phyloP scores from a whole-genome alignment of 2,329 filamentous ascomycete species.

The Ceratocystis diversiconidia region DNA sequence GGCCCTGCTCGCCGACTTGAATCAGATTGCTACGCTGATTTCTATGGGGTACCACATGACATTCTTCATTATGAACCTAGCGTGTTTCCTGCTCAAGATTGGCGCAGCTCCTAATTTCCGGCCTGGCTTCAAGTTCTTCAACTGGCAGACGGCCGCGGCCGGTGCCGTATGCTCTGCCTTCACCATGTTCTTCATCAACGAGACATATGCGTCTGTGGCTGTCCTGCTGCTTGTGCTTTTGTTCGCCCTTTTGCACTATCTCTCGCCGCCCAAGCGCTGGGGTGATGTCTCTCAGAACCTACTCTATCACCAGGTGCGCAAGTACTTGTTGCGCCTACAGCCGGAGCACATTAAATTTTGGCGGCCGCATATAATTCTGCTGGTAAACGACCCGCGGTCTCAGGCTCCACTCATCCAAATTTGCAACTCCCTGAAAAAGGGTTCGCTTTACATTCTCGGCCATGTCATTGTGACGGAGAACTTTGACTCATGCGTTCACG shows the following conservation, averaged over 20 bases:
- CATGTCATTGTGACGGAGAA: conserved; percentile 80
- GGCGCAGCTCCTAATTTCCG: conserved; percentile 80
- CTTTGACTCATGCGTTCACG: conserved; percentile 63
- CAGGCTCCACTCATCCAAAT: conserved; percentile 79
- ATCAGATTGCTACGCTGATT: conserved; percentile 77
- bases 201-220: conserved; percentile 61
- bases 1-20: conserved; percentile 69
- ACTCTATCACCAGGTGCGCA: conserved; percentile 74
- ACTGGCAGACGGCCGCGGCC: conserved; percentile 63
- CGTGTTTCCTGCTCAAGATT: conserved; percentile 75
- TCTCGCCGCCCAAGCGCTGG: conserved; percentile 74
- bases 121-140: conserved; percentile 80
- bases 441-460: conserved; percentile 68
- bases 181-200: conserved; percentile 85
- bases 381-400: conserved; percentile 68
- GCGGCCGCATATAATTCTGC: conserved; percentile 72
- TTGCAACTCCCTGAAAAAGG: conserved; percentile 84
- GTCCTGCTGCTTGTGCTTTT: conserved; percentile 60
- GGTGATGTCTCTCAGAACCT: conserved; percentile 80
- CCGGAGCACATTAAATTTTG: conserved; percentile 91
- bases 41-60: conserved; percentile 92
- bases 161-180: conserved; percentile 62
- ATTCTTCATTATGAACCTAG: conserved; percentile 75
- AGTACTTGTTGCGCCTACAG: conserved; percentile 68
- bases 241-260: conserved; percentile 75